phyloP scores from a whole-genome alignment of 108 stramenopile genomes.

The Parietichytrium sp. region DNA sequence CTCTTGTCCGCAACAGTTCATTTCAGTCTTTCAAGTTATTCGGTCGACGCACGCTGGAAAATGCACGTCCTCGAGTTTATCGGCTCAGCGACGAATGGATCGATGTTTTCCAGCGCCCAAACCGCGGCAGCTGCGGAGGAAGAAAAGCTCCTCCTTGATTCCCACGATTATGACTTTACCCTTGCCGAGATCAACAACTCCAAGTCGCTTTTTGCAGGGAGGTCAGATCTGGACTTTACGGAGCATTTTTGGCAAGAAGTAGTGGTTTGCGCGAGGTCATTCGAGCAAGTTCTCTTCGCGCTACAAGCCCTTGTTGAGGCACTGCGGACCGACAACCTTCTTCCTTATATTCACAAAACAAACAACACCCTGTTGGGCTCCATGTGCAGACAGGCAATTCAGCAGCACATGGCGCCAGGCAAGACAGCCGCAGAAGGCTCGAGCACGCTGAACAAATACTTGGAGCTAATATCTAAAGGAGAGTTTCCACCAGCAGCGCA shows the following conservation, averaged over 20 bases:
- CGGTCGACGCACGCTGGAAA: too few species aligned
- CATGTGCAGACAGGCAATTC: background rate
- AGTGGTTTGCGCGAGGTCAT: background rate
- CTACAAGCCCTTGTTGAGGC: background rate
- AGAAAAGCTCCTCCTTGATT: too few species aligned
- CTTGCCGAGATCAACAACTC: too few species aligned
- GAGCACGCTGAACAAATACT: background rate
- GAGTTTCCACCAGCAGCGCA: background rate
- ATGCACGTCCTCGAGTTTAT: too few species aligned
- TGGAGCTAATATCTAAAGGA: too few species aligned
- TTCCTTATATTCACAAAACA: constrained; percentile 34
- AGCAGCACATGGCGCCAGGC: background rate
- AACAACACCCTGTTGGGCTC: constrained; percentile 2
- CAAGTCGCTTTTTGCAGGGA: too few species aligned
- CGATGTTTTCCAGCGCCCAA: too few species aligned
- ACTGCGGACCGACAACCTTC: background rate
- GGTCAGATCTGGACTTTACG: constrained; percentile 16
- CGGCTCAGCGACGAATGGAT: too few species aligned
- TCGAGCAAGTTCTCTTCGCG: background rate
- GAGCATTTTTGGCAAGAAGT: background rate
- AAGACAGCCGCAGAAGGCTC: background rate
- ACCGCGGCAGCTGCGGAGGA: too few species aligned
- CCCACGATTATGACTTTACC: too few species aligned
- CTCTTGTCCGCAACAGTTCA: too few species aligned
- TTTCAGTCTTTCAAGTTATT: too few species aligned